Evolutionary conservation across 2,329 filamentous ascomycete genomes (phyloP), one percentile per base, ranked within the genome.

Genomic region (Epichloe hybrida): DNA sequence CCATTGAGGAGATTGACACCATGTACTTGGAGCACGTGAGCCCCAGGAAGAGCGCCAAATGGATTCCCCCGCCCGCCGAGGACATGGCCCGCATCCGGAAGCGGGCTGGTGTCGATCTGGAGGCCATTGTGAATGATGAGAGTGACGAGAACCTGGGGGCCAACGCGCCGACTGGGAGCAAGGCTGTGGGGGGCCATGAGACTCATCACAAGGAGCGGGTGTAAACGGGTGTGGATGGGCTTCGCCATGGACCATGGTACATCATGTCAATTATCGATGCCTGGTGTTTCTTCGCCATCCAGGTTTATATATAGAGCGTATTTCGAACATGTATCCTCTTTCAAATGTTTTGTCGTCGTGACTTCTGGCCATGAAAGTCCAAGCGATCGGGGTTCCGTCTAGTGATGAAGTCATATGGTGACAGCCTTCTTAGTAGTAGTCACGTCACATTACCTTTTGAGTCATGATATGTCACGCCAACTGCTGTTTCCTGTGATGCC

Each of bases 1-100:
- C 72, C 0, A 67, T 79, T 1, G 76, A 80, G 54, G 75, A 78
- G 55, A 70, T 75, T 2, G 71, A 73, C 46, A 63, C 64, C 40
- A 72, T 76, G 50, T 49, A 88, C 56, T 72, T 86, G 37, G 71
- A 83, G 47, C 69, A 69, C 27, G 80, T 87, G 17, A 77, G 70
- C 56, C 81, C 84, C 0, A 79, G 77, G 69, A 76, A 80, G 70
- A 83, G 79, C 57, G 62, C 69, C 44, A 68, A 74, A 54, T 86
- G 76, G 77, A 56, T 66, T 5, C 62, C 72, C 72, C 71, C 71
- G 0, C 61, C 68, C 2, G 66, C 69, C 0, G 69, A 72, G 50
- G 65, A 72, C 53, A 72, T 74, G 61, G 62, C 66, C 0, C 59
- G 63, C 13, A 71, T 72, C 12, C 62, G 71, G 12, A 64, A 64